Evolutionary conservation across 345 rosid genomes (phyloP).

Genomic region (Salix suchowensis): DNA sequence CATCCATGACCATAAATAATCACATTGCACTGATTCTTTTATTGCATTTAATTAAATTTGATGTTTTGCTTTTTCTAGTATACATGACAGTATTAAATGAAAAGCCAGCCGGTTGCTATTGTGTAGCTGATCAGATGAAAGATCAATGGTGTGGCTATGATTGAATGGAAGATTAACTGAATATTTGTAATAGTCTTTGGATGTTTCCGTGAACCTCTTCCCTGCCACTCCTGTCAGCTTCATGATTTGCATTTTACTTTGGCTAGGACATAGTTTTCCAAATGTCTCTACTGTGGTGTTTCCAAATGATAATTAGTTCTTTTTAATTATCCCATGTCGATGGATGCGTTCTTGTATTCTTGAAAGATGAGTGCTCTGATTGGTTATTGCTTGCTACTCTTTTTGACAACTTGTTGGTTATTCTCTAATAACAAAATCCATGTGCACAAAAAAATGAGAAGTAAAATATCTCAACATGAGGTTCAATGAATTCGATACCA

Average conservation of each 20-base stretch:
- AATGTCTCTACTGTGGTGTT: no score
- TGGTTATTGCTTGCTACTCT: no score
- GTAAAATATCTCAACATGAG: no score
- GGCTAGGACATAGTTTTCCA: neutral
- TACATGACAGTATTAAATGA: neutral
- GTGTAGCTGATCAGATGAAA: neutral
- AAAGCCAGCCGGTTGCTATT: neutral
- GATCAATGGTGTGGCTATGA: neutral
- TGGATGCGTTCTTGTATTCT: no score
- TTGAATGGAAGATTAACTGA: neutral
- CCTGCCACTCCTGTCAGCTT: neutral
- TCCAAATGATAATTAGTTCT: no score
- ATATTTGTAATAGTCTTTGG: neutral
- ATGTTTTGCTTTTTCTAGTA: neutral
- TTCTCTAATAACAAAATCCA: no score
- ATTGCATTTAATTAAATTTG: neutral
- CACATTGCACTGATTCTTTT: neutral
- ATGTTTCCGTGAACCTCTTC: neutral
- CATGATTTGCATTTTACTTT: neutral
- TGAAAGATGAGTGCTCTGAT: no score
- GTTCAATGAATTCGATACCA: no score
- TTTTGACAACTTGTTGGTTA: no score
- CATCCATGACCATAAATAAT: no score
- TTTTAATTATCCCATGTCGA: no score
- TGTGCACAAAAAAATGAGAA: no score